Conservation (phyloP, 164 flowering plant species). For the Warburgia ugandensis region DNA sequence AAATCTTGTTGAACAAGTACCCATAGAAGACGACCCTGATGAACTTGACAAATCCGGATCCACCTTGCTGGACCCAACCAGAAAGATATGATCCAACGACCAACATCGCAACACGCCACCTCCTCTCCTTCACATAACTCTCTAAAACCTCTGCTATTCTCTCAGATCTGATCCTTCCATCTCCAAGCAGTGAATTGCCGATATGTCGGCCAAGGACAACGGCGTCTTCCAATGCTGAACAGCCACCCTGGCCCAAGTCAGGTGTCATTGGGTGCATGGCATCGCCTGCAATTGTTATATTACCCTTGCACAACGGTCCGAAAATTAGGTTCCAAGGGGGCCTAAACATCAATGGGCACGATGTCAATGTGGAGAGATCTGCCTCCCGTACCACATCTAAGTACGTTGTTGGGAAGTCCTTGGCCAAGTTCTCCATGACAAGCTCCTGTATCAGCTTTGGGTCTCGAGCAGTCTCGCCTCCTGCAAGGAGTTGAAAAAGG, state of each 20-base stretch:
- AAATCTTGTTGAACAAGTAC: not conserved
- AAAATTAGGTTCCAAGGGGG: slow-evolving; percentile 31
- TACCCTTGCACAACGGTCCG: slow-evolving; percentile 16
- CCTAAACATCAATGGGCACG: slow-evolving; percentile 31
- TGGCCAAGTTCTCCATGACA: slow-evolving; percentile 10
- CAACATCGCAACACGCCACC: slow-evolving; percentile 10
- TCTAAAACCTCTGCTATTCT: slow-evolving; percentile 3
- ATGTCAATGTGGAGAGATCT: slow-evolving; percentile 14
- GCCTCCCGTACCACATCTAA: slow-evolving; percentile 15
- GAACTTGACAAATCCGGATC: not conserved
- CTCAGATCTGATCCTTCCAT: not conserved
- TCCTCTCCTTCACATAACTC: slow-evolving; percentile 15
- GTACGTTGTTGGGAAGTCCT: slow-evolving; percentile 15
- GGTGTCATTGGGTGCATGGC: slow-evolving; percentile 57
- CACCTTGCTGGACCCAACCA: not conserved
- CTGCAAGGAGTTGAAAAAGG: not conserved
- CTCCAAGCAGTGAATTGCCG: slow-evolving; percentile 11
- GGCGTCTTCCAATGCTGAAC: slow-evolving; percentile 36
- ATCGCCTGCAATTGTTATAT: slow-evolving; percentile 38
- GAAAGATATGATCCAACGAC: no score
- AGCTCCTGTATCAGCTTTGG: slow-evolving; percentile 17
- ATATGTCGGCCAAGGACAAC: slow-evolving; percentile 32
- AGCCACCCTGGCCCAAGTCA: slow-evolving; percentile 40
- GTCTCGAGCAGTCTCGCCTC: not conserved
- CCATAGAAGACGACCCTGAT: not conserved